These are phyloP conservation scores for Colletotrichum truncatum DNA, from an alignment of 2,329 filamentous ascomycete genomes.

Conservation along the genomic window DNA sequence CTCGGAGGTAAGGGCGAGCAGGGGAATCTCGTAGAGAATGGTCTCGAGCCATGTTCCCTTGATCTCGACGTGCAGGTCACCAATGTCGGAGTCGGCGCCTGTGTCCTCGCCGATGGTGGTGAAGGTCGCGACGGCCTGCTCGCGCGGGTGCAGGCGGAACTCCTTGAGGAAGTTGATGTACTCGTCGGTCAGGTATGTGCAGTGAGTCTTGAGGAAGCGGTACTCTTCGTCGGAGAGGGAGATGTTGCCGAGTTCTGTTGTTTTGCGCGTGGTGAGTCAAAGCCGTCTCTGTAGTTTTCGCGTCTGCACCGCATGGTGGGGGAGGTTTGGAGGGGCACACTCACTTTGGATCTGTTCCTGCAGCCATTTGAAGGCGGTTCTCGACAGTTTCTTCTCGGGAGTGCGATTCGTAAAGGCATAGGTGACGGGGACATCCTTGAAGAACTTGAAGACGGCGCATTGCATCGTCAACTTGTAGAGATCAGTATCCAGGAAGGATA, in stretches of 20 bases:
- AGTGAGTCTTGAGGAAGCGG: conserved; percentile 79
- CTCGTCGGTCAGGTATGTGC: conserved; percentile 78
- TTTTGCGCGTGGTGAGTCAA: conserved; percentile 19
- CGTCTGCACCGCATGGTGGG: background rate
- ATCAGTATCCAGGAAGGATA: conserved; percentile 83
- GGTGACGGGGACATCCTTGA: conserved; percentile 81
- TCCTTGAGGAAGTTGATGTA: conserved; percentile 85
- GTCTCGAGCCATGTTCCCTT: conserved; percentile 92
- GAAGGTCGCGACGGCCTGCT: conserved; percentile 82
- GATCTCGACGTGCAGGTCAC: conserved; percentile 80
- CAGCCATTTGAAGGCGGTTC: conserved; percentile 86
- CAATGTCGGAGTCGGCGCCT: conserved; percentile 71
- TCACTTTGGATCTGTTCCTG: conserved; percentile 81
- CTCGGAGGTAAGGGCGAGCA: conserved; percentile 91
- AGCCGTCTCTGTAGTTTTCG: background rate
- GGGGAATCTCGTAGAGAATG: conserved; percentile 96
- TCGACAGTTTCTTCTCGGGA: conserved; percentile 88
- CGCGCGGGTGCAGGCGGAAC: conserved; percentile 82
- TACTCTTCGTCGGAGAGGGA: conserved; percentile 82
- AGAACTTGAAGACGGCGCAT: conserved; percentile 94
- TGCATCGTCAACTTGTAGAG: conserved; percentile 99
- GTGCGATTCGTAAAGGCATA: conserved; percentile 97
- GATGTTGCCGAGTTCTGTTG: conserved; percentile 81
- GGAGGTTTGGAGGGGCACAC: conserved; percentile 37
- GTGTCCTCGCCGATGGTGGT: conserved; percentile 63